A percentile compares a stretch with the other conserved stretches of the same genome.
phyloP scores from a whole-genome alignment of 805 yeast genomes.

The Saccharomycopsis microspora region DNA sequence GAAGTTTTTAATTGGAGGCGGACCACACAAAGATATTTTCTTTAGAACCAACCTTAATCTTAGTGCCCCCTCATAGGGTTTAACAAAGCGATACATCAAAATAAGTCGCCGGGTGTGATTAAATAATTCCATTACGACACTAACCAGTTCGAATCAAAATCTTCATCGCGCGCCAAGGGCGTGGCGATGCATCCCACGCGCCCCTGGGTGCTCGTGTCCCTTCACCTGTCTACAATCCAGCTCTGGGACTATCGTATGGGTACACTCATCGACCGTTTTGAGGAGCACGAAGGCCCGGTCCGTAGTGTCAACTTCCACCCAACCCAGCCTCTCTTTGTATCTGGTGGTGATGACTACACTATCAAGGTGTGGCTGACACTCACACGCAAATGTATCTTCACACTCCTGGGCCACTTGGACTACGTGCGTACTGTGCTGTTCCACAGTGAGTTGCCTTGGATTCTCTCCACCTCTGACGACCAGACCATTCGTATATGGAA shows the following conservation, averaged over 20 bases:
- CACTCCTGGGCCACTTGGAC: constrained; percentile 89
- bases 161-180: constrained; percentile 90
- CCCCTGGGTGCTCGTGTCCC: constrained; percentile 93
- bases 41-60: too few relatives aligned
- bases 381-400: constrained; percentile 83
- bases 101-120: too few relatives aligned
- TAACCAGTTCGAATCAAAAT: constrained; percentile 77
- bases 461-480: constrained; percentile 91
- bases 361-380: constrained; percentile 94
- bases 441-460: constrained; percentile 97
- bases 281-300: constrained; percentile 98
- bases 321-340: constrained; percentile 91
- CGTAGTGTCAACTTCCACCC: constrained; percentile 95
- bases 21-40: too few relatives aligned
- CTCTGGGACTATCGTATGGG: constrained; percentile 99
- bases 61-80: too few relatives aligned
- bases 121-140: too few relatives aligned
- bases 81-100: too few relatives aligned
- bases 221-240: constrained; percentile 97
- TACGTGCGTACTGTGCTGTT: constrained; percentile 89
- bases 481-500: constrained; percentile 99
- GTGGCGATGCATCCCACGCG: constrained; percentile 93
- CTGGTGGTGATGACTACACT: constrained; percentile 95
- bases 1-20: too few relatives aligned
- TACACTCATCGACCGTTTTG: constrained; percentile 87